phyloP scores from a whole-genome alignment of 164 flowering plant species.

The Cinnamomum chago region DNA sequence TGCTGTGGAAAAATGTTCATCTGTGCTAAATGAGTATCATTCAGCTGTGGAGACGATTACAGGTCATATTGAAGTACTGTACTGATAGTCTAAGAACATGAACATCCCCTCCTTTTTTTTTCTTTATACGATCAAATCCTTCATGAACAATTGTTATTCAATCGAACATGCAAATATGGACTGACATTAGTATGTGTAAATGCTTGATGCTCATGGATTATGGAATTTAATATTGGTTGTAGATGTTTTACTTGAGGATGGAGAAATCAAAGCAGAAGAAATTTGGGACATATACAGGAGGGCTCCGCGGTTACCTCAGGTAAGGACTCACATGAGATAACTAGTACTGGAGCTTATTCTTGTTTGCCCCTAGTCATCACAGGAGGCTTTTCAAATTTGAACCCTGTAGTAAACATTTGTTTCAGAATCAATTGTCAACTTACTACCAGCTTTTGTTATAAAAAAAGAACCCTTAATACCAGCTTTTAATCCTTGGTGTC shows the following conservation, averaged over 20 bases:
- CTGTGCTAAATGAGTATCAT: conserved; percentile 64
- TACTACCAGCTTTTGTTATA: too few relatives aligned
- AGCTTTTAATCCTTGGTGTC: not conserved
- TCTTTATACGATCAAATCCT: not conserved
- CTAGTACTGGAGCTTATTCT: not conserved
- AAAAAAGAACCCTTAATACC: too few relatives aligned
- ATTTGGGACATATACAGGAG: conserved; percentile 77
- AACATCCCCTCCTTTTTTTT: not conserved
- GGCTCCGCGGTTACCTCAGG: conserved; percentile 74
- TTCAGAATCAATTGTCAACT: not conserved
- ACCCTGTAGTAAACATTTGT: not conserved
- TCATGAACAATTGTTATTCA: not conserved
- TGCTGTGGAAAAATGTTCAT: conserved; percentile 70
- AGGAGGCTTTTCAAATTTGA: not conserved
- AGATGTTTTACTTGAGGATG: conserved; percentile 84
- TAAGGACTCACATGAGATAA: conserved; percentile 10
- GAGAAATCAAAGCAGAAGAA: conserved; percentile 72
- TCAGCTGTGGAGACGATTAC: conserved; percentile 87
- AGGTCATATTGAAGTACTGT: conserved; percentile 33
- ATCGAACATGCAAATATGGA: too few relatives aligned
- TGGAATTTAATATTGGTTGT: conserved; percentile 13
- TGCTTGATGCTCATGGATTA: conserved; percentile 4
- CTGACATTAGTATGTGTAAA: not conserved
- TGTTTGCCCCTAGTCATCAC: not conserved
- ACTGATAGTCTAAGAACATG: not conserved